Percentiles rank a stretch among this genome's conserved stretches.
These are phyloP conservation scores for Coemansia sp. DNA, from an alignment of 192 early-diverging fungal species.

Conservation along the genomic window DNA sequence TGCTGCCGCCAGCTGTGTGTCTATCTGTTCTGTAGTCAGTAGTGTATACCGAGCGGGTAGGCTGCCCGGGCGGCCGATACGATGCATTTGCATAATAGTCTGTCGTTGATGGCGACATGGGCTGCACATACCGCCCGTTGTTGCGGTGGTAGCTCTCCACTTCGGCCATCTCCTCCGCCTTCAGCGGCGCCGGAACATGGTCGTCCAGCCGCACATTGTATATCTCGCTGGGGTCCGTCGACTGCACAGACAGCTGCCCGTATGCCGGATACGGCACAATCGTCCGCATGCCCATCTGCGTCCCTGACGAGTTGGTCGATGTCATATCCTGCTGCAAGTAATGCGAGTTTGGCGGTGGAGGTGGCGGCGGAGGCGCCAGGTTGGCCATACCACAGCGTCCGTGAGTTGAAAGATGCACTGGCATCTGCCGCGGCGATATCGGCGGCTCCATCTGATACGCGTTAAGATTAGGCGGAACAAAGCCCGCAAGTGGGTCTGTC, in stretches of 20 bases:
- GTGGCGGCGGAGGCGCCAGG: constrained; percentile 23
- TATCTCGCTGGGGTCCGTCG: constrained; percentile 29
- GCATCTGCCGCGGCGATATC: constrained; percentile 37
- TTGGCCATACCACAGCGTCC: constrained; percentile 1
- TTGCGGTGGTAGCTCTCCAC: constrained; percentile 30
- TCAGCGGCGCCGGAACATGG: constrained; percentile 43
- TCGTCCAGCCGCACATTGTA: constrained; percentile 49
- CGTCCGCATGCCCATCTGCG: constrained; percentile 13
- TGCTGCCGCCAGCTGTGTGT: background rate
- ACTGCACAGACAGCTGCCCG: constrained; percentile 12
- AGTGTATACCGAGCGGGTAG: constrained; percentile 36
- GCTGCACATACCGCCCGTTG: constrained; percentile 17
- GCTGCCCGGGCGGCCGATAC: constrained; percentile 41
- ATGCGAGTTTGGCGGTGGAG: constrained; percentile 15
- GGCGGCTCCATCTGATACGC: constrained; percentile 30
- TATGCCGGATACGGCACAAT: constrained; percentile 24
- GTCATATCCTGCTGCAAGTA: constrained; percentile 22
- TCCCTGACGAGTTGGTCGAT: background rate
- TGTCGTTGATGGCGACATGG: constrained; percentile 22
- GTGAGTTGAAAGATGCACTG: constrained; percentile 28
- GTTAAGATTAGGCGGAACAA: constrained; percentile 22
- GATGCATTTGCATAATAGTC: constrained; percentile 47
- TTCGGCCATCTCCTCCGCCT: constrained; percentile 48
- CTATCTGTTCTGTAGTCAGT: constrained; percentile 14
- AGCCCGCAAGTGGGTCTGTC: constrained; percentile 34